phyloP scores from a whole-genome alignment of 1,284 basidiomycete genomes.

The Tylopilus orsonianus region DNA sequence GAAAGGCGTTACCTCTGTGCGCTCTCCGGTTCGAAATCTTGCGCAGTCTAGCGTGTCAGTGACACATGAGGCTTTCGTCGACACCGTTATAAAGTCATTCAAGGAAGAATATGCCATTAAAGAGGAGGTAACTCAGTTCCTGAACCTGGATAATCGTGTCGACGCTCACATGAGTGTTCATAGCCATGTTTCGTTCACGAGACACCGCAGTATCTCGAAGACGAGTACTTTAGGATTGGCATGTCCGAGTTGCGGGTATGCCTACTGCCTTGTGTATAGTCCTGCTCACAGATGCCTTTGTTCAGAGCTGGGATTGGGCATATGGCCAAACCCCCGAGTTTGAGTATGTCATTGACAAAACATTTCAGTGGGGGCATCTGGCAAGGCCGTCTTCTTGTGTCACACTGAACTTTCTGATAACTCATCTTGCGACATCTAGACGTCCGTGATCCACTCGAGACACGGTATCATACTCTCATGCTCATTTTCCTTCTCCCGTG shows the following conservation, averaged over 20 bases:
- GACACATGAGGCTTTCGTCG: conserved; percentile 71
- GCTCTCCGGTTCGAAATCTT: conserved; percentile 90
- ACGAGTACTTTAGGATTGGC: conserved; percentile 62
- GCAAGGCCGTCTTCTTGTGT: conserved; percentile 42
- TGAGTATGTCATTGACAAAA: conserved; percentile 51
- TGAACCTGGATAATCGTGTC: not conserved
- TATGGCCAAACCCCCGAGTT: conserved; percentile 97
- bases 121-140: conserved; percentile 38
- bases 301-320: conserved; percentile 88
- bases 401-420: not conserved
- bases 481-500: conserved; percentile 34
- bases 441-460: conserved; percentile 47
- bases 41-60: conserved; percentile 52
- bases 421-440: conserved; percentile 9
- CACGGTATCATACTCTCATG: conserved; percentile 63
- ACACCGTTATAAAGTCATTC: conserved; percentile 76
- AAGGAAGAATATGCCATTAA: conserved; percentile 57
- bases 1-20: conserved; percentile 87
- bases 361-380: conserved; percentile 61
- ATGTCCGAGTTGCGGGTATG: conserved; percentile 72
- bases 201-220: conserved; percentile 42
- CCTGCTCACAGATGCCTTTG: conserved; percentile 1
- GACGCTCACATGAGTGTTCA: not conserved
- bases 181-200: conserved; percentile 44
- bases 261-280: conserved; percentile 1